Percentiles rank a stretch among this genome's conserved stretches.
phyloP scores from a whole-genome alignment of 2,329 filamentous ascomycete genomes.

The Cryphonectria nitschkei region DNA sequence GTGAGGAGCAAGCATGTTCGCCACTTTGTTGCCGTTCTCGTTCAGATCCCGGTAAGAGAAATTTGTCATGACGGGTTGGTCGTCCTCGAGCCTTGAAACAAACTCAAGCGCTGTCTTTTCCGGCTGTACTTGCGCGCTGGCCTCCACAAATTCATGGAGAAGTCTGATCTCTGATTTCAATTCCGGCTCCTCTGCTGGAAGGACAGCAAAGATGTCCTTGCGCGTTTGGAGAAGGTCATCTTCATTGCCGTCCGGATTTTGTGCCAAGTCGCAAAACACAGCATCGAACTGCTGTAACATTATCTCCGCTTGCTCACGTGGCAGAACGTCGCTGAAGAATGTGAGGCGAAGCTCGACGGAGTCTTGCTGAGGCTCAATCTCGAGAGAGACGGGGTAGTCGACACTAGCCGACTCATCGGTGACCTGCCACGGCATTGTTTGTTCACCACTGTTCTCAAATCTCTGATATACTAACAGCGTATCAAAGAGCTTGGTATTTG shows the following conservation, averaged over 20 bases:
- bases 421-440: conserved; percentile 57
- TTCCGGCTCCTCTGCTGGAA: conserved; percentile 60
- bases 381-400: conserved; percentile 81
- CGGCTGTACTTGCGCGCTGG: conserved; percentile 58
- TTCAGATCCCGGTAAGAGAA: conserved; percentile 82
- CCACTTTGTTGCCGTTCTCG: conserved; percentile 71
- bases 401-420: conserved; percentile 69
- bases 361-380: conserved; percentile 65
- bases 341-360: conserved; percentile 67
- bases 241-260: conserved; percentile 47
- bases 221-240: conserved; percentile 41
- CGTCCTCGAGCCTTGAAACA: conserved; percentile 57
- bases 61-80: conserved; percentile 47
- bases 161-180: conserved; percentile 63
- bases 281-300: conserved; percentile 75
- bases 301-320: conserved; percentile 66
- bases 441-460: conserved; percentile 36
- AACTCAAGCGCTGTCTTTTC: conserved; percentile 75
- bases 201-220: conserved; percentile 62
- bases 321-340: conserved; percentile 66
- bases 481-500: conserved; percentile 74
- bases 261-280: conserved; percentile 62
- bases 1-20: conserved; percentile 60
- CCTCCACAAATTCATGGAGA: conserved; percentile 80
- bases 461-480: conserved; percentile 86